Conservation (phyloP, 2,329 filamentous ascomycete species). For the Fusarium sp. region DNA sequence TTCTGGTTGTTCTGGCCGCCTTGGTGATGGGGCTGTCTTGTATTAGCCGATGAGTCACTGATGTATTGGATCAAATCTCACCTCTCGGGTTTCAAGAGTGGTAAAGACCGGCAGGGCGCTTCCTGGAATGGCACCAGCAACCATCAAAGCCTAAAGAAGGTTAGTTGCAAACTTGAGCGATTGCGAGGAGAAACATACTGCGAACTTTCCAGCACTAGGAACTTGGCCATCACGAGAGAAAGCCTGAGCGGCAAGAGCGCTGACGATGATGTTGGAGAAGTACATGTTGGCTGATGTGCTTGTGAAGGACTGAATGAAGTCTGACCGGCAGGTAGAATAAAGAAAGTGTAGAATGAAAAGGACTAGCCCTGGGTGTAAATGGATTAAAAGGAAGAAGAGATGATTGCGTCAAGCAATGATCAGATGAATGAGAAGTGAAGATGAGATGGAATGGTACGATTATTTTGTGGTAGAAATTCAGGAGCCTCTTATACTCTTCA, state of each 20-base stretch:
- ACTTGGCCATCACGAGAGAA: slow-evolving; percentile 4
- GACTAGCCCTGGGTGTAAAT: slow-evolving; percentile 14
- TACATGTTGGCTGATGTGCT: slow-evolving; percentile 14
- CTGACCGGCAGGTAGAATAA: slow-evolving; percentile 21
- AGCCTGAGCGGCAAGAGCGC: slow-evolving; percentile 22
- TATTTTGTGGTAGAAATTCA: not conserved
- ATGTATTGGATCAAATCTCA: rapidly evolving
- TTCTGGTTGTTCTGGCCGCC: slow-evolving; percentile 1
- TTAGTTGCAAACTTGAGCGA: not conserved
- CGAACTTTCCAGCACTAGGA: not conserved
- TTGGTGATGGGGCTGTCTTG: slow-evolving; percentile 12
- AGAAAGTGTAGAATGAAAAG: slow-evolving; percentile 2
- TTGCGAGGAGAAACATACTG: not conserved
- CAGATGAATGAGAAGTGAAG: slow-evolving; percentile 5
- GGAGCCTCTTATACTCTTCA: slow-evolving; percentile 14
- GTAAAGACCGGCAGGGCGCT: slow-evolving; percentile 17
- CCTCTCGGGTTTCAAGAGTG: slow-evolving; percentile 1
- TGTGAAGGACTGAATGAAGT: not conserved
- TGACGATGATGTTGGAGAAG: slow-evolving; percentile 26
- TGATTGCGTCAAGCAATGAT: slow-evolving; percentile 28
- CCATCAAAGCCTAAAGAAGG: slow-evolving; percentile 10
- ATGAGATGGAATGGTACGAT: slow-evolving; percentile 11
- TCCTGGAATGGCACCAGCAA: slow-evolving; percentile 20
- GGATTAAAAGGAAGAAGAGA: not conserved
- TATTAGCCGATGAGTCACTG: not conserved